phyloP scores from a whole-genome alignment of 1,139 yeast species.

The Yamadazyma buinensis region DNA sequence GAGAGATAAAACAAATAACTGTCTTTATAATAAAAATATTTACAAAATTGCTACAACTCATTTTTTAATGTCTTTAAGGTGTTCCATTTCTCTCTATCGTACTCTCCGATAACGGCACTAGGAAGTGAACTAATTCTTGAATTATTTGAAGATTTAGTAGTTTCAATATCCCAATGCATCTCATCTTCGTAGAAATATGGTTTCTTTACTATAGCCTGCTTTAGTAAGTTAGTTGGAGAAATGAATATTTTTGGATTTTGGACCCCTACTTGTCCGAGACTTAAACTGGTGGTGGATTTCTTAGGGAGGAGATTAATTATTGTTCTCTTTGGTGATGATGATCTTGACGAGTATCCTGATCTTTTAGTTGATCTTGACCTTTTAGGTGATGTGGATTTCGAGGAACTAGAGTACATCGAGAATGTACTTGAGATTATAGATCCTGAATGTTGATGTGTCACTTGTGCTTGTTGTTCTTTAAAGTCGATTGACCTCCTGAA shows the following conservation, averaged over 20 bases:
- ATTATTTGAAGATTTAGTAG: slow-evolving; percentile 34
- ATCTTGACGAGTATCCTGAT: slow-evolving; percentile 18
- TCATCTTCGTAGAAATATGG: slow-evolving; percentile 12
- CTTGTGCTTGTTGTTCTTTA: slow-evolving; percentile 13
- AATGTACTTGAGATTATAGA: slow-evolving; percentile 28
- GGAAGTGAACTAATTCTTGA: slow-evolving; percentile 52
- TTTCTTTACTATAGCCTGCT: slow-evolving; percentile 17
- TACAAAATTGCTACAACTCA: no score
- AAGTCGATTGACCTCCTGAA: slow-evolving; percentile 24
- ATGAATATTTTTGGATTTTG: slow-evolving; percentile 4
- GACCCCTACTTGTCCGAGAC: background rate
- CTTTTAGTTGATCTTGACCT: slow-evolving; percentile 11
- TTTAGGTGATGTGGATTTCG: slow-evolving; percentile 9
- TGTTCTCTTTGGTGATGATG: slow-evolving; percentile 30
- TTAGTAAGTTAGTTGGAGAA: slow-evolving; percentile 15
- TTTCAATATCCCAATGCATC: slow-evolving; percentile 35
- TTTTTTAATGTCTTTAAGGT: slow-evolving; percentile 35
- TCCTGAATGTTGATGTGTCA: slow-evolving; percentile 15
- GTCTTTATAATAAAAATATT: no score
- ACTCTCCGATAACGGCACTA: slow-evolving; percentile 58
- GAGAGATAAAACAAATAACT: no score
- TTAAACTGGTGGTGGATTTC: background rate
- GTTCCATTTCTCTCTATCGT: slow-evolving; percentile 64
- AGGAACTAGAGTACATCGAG: slow-evolving; percentile 25
- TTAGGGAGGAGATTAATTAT: slow-evolving; percentile 20